Evolutionary conservation across 2,329 filamentous ascomycete species (phyloP).

Genomic region (Rugonectria rugulosa): DNA sequence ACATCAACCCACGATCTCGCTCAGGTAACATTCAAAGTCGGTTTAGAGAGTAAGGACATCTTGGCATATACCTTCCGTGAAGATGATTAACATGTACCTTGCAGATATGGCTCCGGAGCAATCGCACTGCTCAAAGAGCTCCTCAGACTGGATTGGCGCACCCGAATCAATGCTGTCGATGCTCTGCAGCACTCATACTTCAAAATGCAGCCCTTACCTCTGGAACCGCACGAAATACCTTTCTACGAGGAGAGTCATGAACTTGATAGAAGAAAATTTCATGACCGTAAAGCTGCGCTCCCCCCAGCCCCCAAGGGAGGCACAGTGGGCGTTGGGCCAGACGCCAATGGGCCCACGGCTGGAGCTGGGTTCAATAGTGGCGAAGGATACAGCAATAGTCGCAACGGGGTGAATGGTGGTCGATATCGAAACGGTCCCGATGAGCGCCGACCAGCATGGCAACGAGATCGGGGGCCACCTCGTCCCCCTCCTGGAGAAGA

Average conservation of each 20-base stretch:
- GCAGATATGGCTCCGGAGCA: conserved; percentile 72
- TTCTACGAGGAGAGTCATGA: conserved; percentile 95
- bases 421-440: conserved; percentile 53
- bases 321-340: conserved; percentile 79
- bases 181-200: conserved; percentile 94
- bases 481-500: conserved; percentile 47
- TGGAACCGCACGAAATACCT: conserved; percentile 86
- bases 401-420: conserved; percentile 58
- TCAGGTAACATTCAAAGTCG: conserved; percentile 72
- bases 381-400: conserved; percentile 55
- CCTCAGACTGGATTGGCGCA: conserved; percentile 87
- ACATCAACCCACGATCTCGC: conserved; percentile 68
- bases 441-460: conserved; percentile 62
- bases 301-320: conserved; percentile 93
- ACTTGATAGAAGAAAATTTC: conserved; percentile 89
- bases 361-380: conserved; percentile 59
- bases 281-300: conserved; percentile 82
- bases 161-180: conserved; percentile 90
- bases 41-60: conserved; percentile 77
- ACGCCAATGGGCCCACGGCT: conserved; percentile 54
- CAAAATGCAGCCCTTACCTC: conserved; percentile 77
- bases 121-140: conserved; percentile 84
- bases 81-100: neutral
- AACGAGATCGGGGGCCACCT: conserved; percentile 60
- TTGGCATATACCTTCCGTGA: neutral